Conservation (phyloP, 2,329 filamentous ascomycete species). For the Scedosporium aurantiacum region DNA sequence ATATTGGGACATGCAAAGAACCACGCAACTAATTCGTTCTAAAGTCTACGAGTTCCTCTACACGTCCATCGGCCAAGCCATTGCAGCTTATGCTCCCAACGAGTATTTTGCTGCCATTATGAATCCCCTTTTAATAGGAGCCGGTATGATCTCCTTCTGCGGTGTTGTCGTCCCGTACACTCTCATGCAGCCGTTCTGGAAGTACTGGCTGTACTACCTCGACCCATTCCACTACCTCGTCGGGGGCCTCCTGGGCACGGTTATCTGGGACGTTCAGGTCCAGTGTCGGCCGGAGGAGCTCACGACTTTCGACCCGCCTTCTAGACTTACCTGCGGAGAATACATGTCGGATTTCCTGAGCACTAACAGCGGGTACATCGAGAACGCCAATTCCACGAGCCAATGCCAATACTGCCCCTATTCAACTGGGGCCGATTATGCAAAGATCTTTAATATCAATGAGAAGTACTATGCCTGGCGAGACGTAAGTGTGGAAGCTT, state of each 20-base stretch:
- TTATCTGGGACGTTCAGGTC: background rate
- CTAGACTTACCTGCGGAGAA: slow-evolving; percentile 28
- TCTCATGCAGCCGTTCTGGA: slow-evolving; percentile 26
- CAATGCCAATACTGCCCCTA: background rate
- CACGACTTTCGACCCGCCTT: slow-evolving; percentile 11
- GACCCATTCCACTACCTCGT: slow-evolving; percentile 8
- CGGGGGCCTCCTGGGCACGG: background rate
- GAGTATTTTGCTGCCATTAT: slow-evolving; percentile 35
- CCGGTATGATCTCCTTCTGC: slow-evolving; percentile 25
- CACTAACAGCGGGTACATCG: background rate
- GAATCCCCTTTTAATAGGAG: slow-evolving; percentile 32
- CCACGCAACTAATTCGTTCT: background rate
- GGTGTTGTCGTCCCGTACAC: slow-evolving; percentile 26
- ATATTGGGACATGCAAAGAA: background rate
- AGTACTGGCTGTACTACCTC: slow-evolving; percentile 20
- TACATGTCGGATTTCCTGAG: background rate
- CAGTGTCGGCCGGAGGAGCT: slow-evolving; percentile 1
- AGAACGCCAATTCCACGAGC: background rate
- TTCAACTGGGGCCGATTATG: background rate
- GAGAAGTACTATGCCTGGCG: background rate
- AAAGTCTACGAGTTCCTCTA: slow-evolving; percentile 30
- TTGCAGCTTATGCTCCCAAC: slow-evolving; percentile 38
- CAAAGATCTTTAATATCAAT: background rate
- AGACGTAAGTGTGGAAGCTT: background rate
- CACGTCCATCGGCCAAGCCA: slow-evolving; percentile 29